Percentiles rank a stretch among this genome's conserved stretches.
phyloP scores from a whole-genome alignment of 345 rosid species.

The Eucalyptus regnans region DNA sequence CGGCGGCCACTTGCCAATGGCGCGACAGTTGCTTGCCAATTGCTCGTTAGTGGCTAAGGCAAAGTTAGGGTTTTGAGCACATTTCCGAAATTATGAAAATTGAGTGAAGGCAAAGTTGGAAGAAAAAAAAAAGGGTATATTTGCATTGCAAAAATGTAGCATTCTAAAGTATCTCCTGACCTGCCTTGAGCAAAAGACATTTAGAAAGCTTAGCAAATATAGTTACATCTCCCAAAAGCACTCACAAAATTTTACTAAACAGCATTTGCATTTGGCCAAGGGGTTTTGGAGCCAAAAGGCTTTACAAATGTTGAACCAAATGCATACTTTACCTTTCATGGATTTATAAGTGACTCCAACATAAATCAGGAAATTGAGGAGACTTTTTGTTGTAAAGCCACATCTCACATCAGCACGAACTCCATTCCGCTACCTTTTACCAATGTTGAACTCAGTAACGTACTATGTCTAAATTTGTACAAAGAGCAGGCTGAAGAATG shows the following conservation, averaged over 20 bases:
- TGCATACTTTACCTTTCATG: neutral
- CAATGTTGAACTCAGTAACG: neutral
- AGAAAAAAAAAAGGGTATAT: no score
- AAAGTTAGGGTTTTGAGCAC: no score
- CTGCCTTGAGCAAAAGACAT: rapidly evolving
- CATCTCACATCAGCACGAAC: neutral
- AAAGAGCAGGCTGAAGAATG: neutral
- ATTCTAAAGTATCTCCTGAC: rapidly evolving
- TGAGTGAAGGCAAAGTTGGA: neutral
- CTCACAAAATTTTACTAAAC: neutral
- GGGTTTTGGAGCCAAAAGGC: neutral
- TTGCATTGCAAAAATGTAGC: neutral
- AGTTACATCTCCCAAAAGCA: neutral
- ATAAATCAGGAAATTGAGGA: neutral
- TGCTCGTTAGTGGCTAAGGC: rapidly evolving
- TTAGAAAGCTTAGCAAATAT: no score
- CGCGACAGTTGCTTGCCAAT: rapidly evolving
- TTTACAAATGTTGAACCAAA: neutral
- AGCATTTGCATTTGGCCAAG: neutral
- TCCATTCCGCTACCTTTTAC: neutral
- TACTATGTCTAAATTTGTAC: neutral
- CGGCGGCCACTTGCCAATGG: rapidly evolving
- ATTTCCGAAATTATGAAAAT: neutral
- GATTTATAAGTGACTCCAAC: neutral
- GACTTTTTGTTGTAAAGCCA: neutral